These are phyloP conservation scores for Cyclospora cayetanensis DNA, from an alignment of 169 alveolate genomes.

Conservation along the genomic window DNA sequence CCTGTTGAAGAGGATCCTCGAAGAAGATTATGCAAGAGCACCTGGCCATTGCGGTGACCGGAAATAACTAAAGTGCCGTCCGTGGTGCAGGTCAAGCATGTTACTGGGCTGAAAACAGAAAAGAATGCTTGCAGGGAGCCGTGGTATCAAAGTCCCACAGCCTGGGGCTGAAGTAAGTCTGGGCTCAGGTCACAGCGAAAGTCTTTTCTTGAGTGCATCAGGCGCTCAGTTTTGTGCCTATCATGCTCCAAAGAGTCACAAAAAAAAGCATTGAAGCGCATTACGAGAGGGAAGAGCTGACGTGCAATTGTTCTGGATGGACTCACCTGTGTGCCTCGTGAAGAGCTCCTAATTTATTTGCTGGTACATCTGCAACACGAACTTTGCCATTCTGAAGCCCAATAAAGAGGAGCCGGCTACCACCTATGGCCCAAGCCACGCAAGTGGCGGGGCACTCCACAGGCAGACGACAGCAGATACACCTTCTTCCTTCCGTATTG, in stretches of 20 bases:
- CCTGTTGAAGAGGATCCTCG: not conserved
- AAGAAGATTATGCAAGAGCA: not conserved
- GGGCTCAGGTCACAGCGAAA: no score
- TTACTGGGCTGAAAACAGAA: conserved; percentile 28
- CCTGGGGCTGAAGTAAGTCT: no score
- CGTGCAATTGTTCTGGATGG: not conserved
- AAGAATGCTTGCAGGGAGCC: not conserved
- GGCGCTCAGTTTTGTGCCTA: no score
- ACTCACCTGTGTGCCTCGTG: conserved; percentile 20
- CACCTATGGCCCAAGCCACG: not conserved
- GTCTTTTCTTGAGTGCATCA: no score
- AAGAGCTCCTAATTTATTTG: not conserved
- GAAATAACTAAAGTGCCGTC: conserved; percentile 15
- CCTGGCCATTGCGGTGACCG: conserved; percentile 32
- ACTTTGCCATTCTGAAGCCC: not conserved
- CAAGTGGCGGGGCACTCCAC: conserved; percentile 23
- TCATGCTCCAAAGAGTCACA: no score
- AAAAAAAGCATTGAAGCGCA: no score
- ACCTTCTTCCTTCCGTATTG: not conserved
- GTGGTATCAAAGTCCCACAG: no score
- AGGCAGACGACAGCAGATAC: conserved; percentile 25
- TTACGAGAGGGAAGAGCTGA: no score
- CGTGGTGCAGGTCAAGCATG: conserved; percentile 14
- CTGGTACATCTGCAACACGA: not conserved
- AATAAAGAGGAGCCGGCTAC: not conserved